Evolutionary conservation across 257 asterid species (phyloP), one percentile per base, ranked within the genome.

Genomic region (Petunia secreta): DNA sequence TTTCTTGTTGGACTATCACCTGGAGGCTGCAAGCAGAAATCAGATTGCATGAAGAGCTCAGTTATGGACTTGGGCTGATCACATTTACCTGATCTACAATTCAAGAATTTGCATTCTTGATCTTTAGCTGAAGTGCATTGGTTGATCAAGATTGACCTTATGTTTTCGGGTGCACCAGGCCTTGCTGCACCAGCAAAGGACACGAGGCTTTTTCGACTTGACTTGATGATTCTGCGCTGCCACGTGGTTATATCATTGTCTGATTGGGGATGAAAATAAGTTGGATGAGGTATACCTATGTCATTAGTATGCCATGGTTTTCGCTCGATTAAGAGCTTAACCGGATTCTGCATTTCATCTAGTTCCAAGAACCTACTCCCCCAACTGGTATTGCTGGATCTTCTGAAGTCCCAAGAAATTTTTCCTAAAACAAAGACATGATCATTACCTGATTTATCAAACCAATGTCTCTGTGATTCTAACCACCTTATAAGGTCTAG

Each of bases 1-100:
- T 90, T 93, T 74, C 97, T 81, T 1, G 98, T 93, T 4, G 92
- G 85, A 69, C 97, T 93, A 60, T 93, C 98, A 0, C 98, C 97
- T 0, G 91, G 89, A 38, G 98, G 95, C 85, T 91, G 97, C 57
- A 93, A 36, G 62, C 97, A 91, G 89, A 93, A 93, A 63, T 91
- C 94, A 0, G 98, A 88, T 77, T 85, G 90, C 83, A 54, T 53
- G 75, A 91, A 89, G 1, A 89, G 87, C 71, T 84, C 81, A 4
- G 85, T 66, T 0, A 90, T 75, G 8, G 89, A 66, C 58, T 89
- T 87, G 0, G 95, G 89, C 39, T 63, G 88, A 65, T 85, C 81
- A 59, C 94, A 93, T 39, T 65, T 63, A 2, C 93, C 91, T 11
- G 87, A 62, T 5, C 87, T 62, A 82, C 97, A 93, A 73, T 93